phyloP scores from a whole-genome alignment of 768 basidiomycete genomes.

The Favolaschia claudopus region DNA sequence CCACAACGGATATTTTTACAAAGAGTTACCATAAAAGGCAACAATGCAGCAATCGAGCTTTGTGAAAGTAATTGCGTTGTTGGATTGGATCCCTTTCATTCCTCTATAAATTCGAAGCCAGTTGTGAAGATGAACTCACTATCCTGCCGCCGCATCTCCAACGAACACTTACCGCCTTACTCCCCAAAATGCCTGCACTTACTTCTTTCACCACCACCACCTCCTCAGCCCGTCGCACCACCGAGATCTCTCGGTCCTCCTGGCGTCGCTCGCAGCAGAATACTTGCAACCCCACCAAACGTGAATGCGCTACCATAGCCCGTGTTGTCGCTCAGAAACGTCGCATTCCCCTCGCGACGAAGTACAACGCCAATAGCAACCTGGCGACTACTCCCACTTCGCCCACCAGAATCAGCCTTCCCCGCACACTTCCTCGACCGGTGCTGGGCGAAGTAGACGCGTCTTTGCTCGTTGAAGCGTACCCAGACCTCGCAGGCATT shows the following conservation, averaged over 20 bases:
- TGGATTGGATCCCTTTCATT: too few species aligned
- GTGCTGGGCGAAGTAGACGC: conserved; percentile 26
- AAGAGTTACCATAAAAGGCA: too few species aligned
- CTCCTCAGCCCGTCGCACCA: conserved; percentile 2
- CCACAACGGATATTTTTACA: too few species aligned
- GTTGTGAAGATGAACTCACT: not conserved
- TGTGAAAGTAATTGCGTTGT: too few species aligned
- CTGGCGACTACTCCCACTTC: not conserved
- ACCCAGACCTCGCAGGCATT: conserved; percentile 23
- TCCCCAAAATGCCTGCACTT: too few species aligned
- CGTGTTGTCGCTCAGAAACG: too few species aligned
- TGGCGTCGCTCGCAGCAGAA: conserved; percentile 6
- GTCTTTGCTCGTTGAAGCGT: conserved; percentile 13
- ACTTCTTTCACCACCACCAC: conserved; percentile 1
- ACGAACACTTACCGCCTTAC: not conserved
- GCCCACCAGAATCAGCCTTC: conserved; percentile 23
- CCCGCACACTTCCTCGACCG: conserved; percentile 30
- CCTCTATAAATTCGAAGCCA: too few species aligned
- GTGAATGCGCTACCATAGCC: conserved; percentile 13
- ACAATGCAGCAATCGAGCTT: too few species aligned
- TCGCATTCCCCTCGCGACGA: too few species aligned
- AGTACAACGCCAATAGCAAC: not conserved
- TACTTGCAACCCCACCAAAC: not conserved
- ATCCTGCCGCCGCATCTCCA: not conserved
- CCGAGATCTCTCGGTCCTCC: not conserved